Percentiles rank a stretch among this genome's conserved stretches.
Conservation (phyloP, 768 basidiomycete genomes). For the Melanogaster broomeanus region DNA sequence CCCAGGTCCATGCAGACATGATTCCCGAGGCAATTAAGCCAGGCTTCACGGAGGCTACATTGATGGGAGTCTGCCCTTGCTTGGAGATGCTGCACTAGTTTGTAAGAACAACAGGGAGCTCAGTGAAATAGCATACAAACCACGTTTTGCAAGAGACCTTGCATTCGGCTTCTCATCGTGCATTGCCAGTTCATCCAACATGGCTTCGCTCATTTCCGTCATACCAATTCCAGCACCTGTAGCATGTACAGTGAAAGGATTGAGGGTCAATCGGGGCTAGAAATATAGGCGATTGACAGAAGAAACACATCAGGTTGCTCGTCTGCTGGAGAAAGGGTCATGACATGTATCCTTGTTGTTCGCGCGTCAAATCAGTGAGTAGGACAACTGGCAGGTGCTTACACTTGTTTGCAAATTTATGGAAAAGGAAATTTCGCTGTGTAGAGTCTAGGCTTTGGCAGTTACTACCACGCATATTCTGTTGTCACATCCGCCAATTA, state of each 20-base stretch:
- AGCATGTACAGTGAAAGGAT: constrained; percentile 67
- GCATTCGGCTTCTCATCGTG: constrained; percentile 74
- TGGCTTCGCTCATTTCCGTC: constrained; percentile 71
- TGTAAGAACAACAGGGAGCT: background rate
- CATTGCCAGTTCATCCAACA: constrained; percentile 89
- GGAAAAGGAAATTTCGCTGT: constrained; percentile 18
- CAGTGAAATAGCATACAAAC: constrained; percentile 38
- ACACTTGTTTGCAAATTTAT: constrained; percentile 14
- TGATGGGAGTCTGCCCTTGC: constrained; percentile 68
- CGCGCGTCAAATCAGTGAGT: background rate
- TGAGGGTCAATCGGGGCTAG: constrained; percentile 48
- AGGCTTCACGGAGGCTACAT: constrained; percentile 40
- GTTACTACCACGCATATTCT: constrained; percentile 35
- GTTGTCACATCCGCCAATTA: constrained; percentile 31
- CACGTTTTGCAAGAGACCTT: constrained; percentile 69
- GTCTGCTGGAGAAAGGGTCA: constrained; percentile 52
- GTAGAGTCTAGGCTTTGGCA: background rate
- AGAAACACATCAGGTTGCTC: constrained; percentile 60
- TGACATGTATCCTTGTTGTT: constrained; percentile 12
- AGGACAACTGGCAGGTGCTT: background rate
- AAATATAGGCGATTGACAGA: constrained; percentile 55
- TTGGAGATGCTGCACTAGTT: constrained; percentile 55
- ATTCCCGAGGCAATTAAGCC: constrained; percentile 18
- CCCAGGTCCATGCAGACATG: constrained; percentile 34
- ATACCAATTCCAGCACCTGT: constrained; percentile 75